Base-by-base conservation (phyloP, 2,329 filamentous ascomycete species). In the Tolypocladium amazonense region DNA sequence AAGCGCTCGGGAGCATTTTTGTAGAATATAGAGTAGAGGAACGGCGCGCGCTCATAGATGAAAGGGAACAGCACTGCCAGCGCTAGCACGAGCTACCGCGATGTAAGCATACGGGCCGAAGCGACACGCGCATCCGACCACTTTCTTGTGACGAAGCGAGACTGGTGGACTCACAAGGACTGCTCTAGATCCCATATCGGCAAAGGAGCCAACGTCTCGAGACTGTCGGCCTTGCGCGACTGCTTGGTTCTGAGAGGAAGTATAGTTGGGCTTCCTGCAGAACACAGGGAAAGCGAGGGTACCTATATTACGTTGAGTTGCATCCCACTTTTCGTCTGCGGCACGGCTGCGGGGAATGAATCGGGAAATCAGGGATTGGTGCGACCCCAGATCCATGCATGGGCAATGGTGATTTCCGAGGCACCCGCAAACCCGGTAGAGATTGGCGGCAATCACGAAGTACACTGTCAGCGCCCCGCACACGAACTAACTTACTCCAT, bases 1-100 rank as follows among this genome's bases (percentile, higher is more conserved):
- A 76, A 56, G n/a, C 69, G 65, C 1, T 56, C 59, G 0, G 73
- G 74, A 0, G 68, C 61, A 39, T 76, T 75, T 0, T 56, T 61
- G 37, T 67, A 66, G 33, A 73, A 66, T 7, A 63, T 58, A 33
- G 60, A 61, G 11, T 14, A 37, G 1, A 69, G 25, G 14, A 64
- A 52, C 7, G 58, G 56, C 23, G 43, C 43, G 38, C 64, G 65
- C 30, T 60, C 59, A 33, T 65, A 65, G 9, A 64, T 37, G 47
- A 65, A 62, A 18, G 45, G 58, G 7, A 61, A 60, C 15, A 66
- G 14, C 8, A 37, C 56, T 3, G 61, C 61, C 18, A 57, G 41
- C 38, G 52, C 59, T 18, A 64, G 33, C 8, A 60, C 54, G 3
- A 56, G n/a, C 61, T 61, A 35, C 5, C 3, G 39, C 50, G 50